These are phyloP conservation scores for Pythium graminicola DNA, from an alignment of 352 stramenopile genomes.

Conservation along the genomic window DNA sequence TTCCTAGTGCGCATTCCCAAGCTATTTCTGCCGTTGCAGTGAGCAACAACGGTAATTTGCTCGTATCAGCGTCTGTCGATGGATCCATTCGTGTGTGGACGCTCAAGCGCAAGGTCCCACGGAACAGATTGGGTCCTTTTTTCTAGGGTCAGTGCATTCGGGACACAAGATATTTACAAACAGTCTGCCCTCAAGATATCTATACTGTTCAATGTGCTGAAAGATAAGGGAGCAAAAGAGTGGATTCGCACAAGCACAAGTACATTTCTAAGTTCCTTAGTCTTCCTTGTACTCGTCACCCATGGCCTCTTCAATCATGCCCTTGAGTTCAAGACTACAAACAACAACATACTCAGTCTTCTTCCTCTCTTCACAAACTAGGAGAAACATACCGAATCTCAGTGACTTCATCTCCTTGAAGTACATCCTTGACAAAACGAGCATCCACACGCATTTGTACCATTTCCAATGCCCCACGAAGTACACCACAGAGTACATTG, in stretches of 20 bases:
- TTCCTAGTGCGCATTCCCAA: slow-evolving; percentile 58
- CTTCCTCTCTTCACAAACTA: not conserved
- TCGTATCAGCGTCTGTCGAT: slow-evolving; percentile 54
- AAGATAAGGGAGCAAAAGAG: not conserved
- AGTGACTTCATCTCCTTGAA: slow-evolving; percentile 82
- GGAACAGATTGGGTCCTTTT: slow-evolving; percentile 46
- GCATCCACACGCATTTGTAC: slow-evolving; percentile 85
- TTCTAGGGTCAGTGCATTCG: too few species aligned
- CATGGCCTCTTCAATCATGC: slow-evolving; percentile 87
- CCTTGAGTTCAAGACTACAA: slow-evolving; percentile 70
- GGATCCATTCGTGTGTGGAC: slow-evolving; percentile 76
- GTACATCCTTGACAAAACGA: slow-evolving; percentile 78
- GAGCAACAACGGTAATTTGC: slow-evolving; percentile 43
- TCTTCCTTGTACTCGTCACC: slow-evolving; percentile 87
- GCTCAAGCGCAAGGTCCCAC: slow-evolving; percentile 52
- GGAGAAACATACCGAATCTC: slow-evolving; percentile 56
- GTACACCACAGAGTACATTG: slow-evolving; percentile 94
- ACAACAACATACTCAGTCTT: not conserved
- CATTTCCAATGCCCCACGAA: slow-evolving; percentile 95
- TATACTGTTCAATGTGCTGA: too few species aligned
- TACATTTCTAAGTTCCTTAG: slow-evolving; percentile 19
- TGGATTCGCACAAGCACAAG: not conserved
- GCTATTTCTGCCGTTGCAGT: slow-evolving; percentile 60
- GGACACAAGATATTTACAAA: too few species aligned
- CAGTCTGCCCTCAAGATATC: too few species aligned